Conservation (phyloP, 1,284 basidiomycete species). For the Marasmius oreades region DNA sequence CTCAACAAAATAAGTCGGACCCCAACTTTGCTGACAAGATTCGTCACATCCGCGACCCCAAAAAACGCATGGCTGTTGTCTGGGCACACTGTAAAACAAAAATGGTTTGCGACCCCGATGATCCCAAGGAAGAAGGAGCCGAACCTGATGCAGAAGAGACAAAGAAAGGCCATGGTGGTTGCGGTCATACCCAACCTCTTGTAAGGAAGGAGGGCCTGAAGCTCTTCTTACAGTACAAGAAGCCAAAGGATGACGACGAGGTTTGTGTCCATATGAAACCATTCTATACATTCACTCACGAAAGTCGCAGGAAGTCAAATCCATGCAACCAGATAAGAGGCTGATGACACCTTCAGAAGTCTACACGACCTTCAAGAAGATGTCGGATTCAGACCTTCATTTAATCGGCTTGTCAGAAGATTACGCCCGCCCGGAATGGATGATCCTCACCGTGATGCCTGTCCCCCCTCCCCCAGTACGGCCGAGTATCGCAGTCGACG, state of each 20-base stretch:
- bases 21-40: slow-evolving; percentile 81
- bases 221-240: slow-evolving; percentile 95
- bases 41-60: slow-evolving; percentile 82
- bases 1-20: slow-evolving; percentile 70
- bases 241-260: slow-evolving; percentile 90
- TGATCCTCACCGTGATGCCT: slow-evolving; percentile 97
- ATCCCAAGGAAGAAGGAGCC: slow-evolving; percentile 80
- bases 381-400: slow-evolving; percentile 86
- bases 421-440: slow-evolving; percentile 98
- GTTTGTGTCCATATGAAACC: slow-evolving; percentile 39
- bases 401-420: slow-evolving; percentile 92
- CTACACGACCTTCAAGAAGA: slow-evolving; percentile 91
- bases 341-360: slow-evolving; percentile 87
- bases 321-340: slow-evolving; percentile 87
- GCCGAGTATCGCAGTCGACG: slow-evolving; percentile 95
- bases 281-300: slow-evolving; percentile 17
- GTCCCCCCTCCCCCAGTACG: slow-evolving; percentile 98
- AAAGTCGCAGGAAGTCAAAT: slow-evolving; percentile 67
- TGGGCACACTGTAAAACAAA: slow-evolving; percentile 87
- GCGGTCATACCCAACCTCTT: slow-evolving; percentile 89
- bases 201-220: slow-evolving; percentile 96
- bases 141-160: slow-evolving; percentile 69
- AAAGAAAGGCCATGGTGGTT: slow-evolving; percentile 92
- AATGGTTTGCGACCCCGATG: slow-evolving; percentile 83
- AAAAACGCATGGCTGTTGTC: slow-evolving; percentile 84